Evolutionary conservation across 805 yeast species (phyloP), one percentile per base, ranked within the genome.

Genomic region (Maudiozyma barnettii): DNA sequence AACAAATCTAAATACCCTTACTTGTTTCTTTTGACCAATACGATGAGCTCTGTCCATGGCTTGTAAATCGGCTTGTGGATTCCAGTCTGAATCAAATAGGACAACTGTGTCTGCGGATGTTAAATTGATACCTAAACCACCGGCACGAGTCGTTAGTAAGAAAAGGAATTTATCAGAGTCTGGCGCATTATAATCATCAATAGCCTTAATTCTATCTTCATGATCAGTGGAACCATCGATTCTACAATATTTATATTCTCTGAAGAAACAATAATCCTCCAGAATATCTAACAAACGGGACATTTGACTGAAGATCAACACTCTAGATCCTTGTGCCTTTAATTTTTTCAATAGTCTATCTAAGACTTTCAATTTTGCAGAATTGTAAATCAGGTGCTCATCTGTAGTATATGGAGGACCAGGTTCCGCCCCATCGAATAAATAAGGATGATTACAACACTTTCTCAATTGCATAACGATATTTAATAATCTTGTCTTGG

Each of bases 11-110:
- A 79, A 84, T 1, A 84, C 93, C 57, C 78, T 80, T 29, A 84
- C 95, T 63, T 84, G 95, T 54, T 84, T 84, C 40, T 82, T 84
- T 63, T 84, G 95, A 10, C 95, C 95, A 61, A 84, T 84, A 72
- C 95, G 76, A 65, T 84, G 95, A 0, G 93, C 93, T 70, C 95
- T 75, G 60, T 84, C 95, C 93, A 84, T 84, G 1, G 91, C 91
- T 65, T 84, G 95, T 54, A 84, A 73, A 71, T 84, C 95, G 3
- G 91, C 91, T 59, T 84, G 95, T 1, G 95, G 95, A 55, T 84
- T 84, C 95, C 95, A 84, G 62, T 84, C 95, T 4, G 88, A 81
- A 65, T 84, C 95, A 58, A 72, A 84, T 40, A 84, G 65, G 3
- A 84, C 75, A 39, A 84, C 95, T 49, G 81, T 71, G 63, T 84